Conservation (phyloP, 129 eudicot species). For the Lactuca sativa region DNA sequence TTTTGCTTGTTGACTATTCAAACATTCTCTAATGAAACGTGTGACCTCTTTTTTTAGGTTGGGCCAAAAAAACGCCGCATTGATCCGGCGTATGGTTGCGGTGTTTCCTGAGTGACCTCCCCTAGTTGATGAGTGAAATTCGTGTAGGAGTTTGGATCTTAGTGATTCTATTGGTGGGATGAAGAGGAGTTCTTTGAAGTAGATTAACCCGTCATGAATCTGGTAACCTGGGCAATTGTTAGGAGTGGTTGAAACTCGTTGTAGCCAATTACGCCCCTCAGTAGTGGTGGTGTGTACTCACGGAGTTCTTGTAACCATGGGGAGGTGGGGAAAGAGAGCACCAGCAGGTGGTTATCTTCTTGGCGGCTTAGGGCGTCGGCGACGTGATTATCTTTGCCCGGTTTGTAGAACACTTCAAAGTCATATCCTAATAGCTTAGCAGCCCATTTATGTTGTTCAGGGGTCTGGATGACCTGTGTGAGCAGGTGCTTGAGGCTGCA, state of each 20-base stretch:
- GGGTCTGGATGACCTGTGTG: too few species aligned
- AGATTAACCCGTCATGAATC: not conserved
- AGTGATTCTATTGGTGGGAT: not conserved
- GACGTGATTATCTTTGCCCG: not conserved
- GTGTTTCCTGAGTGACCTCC: not conserved
- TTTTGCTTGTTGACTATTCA: too few species aligned
- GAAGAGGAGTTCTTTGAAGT: not conserved
- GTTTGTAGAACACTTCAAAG: slow-evolving; percentile 2
- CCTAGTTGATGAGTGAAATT: not conserved
- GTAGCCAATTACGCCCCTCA: too few species aligned
- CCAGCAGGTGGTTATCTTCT: not conserved
- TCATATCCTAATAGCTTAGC: not conserved
- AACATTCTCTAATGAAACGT: not conserved
- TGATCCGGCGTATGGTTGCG: not conserved
- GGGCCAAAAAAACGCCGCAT: too few species aligned
- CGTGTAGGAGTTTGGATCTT: not conserved
- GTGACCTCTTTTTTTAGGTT: not conserved
- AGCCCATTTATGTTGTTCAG: not conserved
- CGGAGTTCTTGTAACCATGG: not conserved
- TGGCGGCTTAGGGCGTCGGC: slow-evolving; percentile 8
- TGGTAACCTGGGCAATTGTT: not conserved
- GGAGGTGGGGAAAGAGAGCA: not conserved
- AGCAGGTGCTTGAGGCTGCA: too few species aligned
- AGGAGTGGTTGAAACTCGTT: not conserved
- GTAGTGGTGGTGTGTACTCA: not conserved